Evolutionary conservation across 257 asterid species (phyloP).

Genomic region (Petrea volubilis): DNA sequence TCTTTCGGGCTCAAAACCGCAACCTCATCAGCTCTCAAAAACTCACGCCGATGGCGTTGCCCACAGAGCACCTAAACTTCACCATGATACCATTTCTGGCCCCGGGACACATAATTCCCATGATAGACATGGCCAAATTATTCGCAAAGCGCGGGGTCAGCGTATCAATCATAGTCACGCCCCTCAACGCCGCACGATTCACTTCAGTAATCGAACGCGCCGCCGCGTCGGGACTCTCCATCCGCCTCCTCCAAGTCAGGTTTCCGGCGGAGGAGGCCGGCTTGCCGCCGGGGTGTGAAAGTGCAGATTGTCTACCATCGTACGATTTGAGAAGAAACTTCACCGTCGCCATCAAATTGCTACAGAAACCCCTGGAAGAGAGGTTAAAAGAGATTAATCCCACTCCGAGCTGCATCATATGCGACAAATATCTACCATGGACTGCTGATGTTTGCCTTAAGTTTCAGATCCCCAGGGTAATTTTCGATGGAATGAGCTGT

Average conservation of each 20-base stretch:
- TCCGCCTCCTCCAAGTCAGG: too few species aligned
- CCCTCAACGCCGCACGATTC: too few species aligned
- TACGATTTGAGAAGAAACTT: conserved; percentile 30
- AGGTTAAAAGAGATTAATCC: conserved; percentile 27
- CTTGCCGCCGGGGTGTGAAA: conserved; percentile 54
- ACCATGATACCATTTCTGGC: conserved; percentile 20
- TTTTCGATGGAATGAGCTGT: conserved; percentile 54
- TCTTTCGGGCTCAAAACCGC: too few species aligned
- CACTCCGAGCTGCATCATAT: conserved; percentile 40
- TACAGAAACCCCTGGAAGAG: conserved; percentile 34
- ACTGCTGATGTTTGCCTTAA: conserved; percentile 24
- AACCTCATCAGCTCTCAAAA: too few species aligned
- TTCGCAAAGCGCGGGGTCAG: conserved; percentile 28
- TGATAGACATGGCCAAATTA: conserved; percentile 52
- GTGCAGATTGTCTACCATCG: conserved; percentile 45
- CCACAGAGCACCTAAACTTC: neutral
- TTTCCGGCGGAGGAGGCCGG: conserved; percentile 52
- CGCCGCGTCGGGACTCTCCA: too few species aligned
- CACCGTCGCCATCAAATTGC: conserved; percentile 33
- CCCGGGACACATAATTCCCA: conserved; percentile 54
- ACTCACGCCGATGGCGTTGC: neutral
- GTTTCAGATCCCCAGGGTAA: conserved; percentile 35
- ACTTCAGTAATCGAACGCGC: too few species aligned
- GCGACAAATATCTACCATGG: conserved; percentile 46
- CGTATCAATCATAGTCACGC: too few species aligned